Percentiles rank a stretch among this genome's conserved stretches.
phyloP scores from a whole-genome alignment of 306 rosid genomes.

The Vigna angularis region DNA sequence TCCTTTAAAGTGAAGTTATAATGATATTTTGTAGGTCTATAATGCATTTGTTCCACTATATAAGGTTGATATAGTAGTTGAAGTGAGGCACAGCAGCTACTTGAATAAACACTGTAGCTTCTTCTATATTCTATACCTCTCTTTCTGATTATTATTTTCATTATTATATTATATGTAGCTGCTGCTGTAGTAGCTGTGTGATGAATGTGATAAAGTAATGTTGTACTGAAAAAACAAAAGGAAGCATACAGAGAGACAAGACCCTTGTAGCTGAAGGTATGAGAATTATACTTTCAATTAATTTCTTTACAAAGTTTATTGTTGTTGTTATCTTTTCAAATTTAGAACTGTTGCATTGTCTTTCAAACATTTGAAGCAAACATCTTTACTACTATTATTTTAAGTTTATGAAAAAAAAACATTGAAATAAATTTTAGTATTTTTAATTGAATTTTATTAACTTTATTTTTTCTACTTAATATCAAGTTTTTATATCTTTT shows the following conservation, averaged over 20 bases:
- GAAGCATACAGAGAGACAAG: background rate
- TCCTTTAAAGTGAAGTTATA: constrained; percentile 44
- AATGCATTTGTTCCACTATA: constrained; percentile 27
- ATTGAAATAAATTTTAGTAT: no score
- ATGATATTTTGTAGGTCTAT: constrained; percentile 17
- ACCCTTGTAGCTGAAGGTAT: constrained; percentile 3
- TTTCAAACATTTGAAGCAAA: background rate
- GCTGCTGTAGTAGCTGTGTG: background rate
- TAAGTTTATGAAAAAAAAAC: no score
- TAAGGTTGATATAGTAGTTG: constrained; percentile 28
- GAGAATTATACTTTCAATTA: constrained; percentile 2
- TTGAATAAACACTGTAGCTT: constrained; percentile 4
- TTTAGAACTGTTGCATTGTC: background rate
- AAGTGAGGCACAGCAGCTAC: constrained; percentile 11
- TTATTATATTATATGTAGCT: background rate
- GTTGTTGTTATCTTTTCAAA: background rate
- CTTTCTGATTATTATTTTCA: background rate
- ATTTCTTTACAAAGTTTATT: background rate
- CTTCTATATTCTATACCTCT: background rate
- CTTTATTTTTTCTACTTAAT: no score
- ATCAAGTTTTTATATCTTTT: no score
- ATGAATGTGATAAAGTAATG: background rate
- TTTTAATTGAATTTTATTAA: no score
- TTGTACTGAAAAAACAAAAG: background rate
- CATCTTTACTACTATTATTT: no score